Base-by-base conservation (phyloP, 2,329 filamentous ascomycete species). In the Aspergillus clavatus region DNA sequence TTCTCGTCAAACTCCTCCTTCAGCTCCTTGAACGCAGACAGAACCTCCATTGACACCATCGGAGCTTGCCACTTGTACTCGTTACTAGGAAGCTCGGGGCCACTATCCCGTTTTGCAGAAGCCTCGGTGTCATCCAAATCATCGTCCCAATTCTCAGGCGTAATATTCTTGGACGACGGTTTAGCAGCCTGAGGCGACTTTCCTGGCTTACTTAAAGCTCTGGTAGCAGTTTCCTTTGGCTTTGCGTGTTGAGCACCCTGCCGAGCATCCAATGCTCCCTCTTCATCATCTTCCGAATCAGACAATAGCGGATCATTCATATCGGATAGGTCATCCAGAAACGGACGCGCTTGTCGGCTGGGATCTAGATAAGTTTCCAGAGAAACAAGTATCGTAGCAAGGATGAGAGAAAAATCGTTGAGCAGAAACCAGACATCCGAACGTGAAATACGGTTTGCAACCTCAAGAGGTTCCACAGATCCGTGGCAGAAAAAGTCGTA, bases 401-500 rank as follows among this genome's bases (percentile, higher is more conserved):
- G 47, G 2, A 69, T 70, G 43, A 80, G 71, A 11, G 78, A 81
- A 61, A 83, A 82, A 57, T 84, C 78, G 48, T 88, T 87, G 2
- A 89, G 72, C 2, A 77, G 59, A 56, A 84, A 89, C 86, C 86
- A 90, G 7, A 87, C 74, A 38, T 89, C 83, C 4, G 79, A 78
- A 1, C 71, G 68, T 36, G 78, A 79, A 58, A 91, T 82, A 2
- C 76, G 73, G 59, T 91, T 90, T 23, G 81, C 83, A 0, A 64
- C 68, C 10, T 79, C 77, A 2, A 90, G 68, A 0, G 80, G 76
- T 1, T 72, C 60, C 18, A 82, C 62, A 57, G 84, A 79, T 3
- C 85, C 86, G 55, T 90, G 82, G 63, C 81, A 86, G 73, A 80
- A 89, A 66, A 89, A 91, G 62, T 90, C 84, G 48, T 84, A 81